Evolutionary conservation across 169 alveolate genomes (phyloP), one percentile per base, ranked within the genome.

Genomic region (Plasmodium gaboni): DNA sequence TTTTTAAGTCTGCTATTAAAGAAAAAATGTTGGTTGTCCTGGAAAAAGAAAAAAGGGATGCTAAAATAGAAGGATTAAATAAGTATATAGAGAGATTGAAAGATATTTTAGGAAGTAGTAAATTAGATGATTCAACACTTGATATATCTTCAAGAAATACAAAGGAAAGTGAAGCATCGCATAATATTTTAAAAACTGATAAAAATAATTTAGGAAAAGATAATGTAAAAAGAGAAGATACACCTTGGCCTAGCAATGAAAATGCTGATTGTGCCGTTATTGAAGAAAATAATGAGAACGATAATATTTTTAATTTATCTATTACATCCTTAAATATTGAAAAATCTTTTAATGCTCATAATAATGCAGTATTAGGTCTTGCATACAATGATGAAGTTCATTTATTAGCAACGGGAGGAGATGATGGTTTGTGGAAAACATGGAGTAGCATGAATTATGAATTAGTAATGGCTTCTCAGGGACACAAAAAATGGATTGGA

Each of bases 381-480:
- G 83, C 90, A 32, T 80, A 80, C 61, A 80, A 80, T 63, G 26
- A 68, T 48, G 59, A 68, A 69, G 83, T 80, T 68, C 90, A 67
- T 68, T 68, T 80, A 48, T 68, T 80, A 68, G 90, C 90, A 61
- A 80, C 90, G 5, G 90, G 90, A 68, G 90, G 90, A 46, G 90
- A 80, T 80, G 90, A 80, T 55, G 90, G 90, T 12, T 51, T 53
- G 59, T 80, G 90, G 90, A 80, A 80, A 60, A 80, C 90, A 69
- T 80, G 90, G 90, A 80, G 90, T 59, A 48, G 51, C 53, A 42
- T 74, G 57, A 80, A 80, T 80, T 80, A 80, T 80, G 90, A 80
- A 68, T 80, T 80, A 63, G 83, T 80, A 19, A 80, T 80, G 90
- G 90, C 80, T 68, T 80, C 90, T 68, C 90, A 80, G 69, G 90